Evolutionary conservation across 108 stramenopile genomes (phyloP).

Genomic region (Pseudonitzschia delicatissima): DNA sequence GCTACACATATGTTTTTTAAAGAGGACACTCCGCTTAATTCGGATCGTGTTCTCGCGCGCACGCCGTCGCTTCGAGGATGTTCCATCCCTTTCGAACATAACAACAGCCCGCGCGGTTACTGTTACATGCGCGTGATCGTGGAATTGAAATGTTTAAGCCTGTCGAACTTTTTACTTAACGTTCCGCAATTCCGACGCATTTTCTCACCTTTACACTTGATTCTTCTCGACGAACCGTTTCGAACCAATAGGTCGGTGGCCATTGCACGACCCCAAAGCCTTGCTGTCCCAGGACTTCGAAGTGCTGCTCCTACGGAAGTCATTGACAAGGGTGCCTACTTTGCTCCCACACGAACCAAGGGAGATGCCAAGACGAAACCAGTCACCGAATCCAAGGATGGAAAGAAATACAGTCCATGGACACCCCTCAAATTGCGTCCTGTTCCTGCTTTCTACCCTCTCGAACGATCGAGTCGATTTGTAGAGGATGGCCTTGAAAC

Average conservation of each 20-base stretch:
- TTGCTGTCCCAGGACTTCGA: constrained; percentile 21
- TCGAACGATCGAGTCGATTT: constrained; percentile 62
- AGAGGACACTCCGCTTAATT: too few species aligned
- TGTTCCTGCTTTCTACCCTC: constrained; percentile 76
- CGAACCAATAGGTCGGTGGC: constrained; percentile 13
- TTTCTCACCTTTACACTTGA: constrained; percentile 2
- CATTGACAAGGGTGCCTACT: constrained; percentile 46
- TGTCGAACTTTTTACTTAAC: too few species aligned
- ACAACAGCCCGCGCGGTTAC: too few species aligned
- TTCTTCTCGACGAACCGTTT: not conserved
- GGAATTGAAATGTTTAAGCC: too few species aligned
- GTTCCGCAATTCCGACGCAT: too few species aligned
- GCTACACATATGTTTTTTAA: too few species aligned
- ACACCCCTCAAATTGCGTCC: constrained; percentile 41
- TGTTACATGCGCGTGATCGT: too few species aligned
- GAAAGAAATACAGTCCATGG: constrained; percentile 28
- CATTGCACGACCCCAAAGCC: constrained; percentile 23
- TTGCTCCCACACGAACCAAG: constrained; percentile 11
- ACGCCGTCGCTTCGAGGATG: too few species aligned
- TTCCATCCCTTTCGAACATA: too few species aligned
- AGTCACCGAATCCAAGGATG: too few species aligned
- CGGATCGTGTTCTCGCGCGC: too few species aligned
- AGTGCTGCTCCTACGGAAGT: constrained; percentile 22
- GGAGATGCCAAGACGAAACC: not conserved
- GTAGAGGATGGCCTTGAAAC: constrained; percentile 27